A percentile compares a stretch with the other conserved stretches of the same genome.
Evolutionary conservation across 1,139 yeast species (phyloP).

Genomic region (Suhomyces wounanorum): DNA sequence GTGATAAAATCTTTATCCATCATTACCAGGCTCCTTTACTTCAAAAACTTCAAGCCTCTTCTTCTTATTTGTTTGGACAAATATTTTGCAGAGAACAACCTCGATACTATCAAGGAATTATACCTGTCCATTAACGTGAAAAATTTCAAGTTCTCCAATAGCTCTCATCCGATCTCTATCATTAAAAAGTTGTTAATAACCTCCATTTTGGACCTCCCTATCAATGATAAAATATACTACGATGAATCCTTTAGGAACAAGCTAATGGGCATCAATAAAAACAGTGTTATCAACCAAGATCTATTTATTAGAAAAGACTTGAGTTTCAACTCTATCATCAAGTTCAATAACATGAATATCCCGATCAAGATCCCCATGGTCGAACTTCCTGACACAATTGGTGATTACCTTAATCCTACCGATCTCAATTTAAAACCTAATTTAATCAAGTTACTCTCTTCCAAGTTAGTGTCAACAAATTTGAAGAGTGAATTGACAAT

Average conservation of each 20-base stretch:
- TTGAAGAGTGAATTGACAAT: slow-evolving; percentile 45
- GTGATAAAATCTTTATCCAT: slow-evolving; percentile 57
- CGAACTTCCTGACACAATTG: slow-evolving; percentile 43
- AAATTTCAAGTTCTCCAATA: slow-evolving; percentile 30
- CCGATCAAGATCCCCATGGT: slow-evolving; percentile 48
- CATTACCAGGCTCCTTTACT: slow-evolving; percentile 51
- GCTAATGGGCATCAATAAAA: slow-evolving; percentile 42
- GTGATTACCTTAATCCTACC: slow-evolving; percentile 52
- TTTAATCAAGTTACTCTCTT: slow-evolving; percentile 39
- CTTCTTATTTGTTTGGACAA: slow-evolving; percentile 55
- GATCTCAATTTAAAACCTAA: slow-evolving; percentile 47
- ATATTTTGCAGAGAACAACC: slow-evolving; percentile 34
- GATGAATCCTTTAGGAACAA: slow-evolving; percentile 43
- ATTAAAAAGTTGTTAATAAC: slow-evolving; percentile 45
- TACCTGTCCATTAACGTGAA: slow-evolving; percentile 41
- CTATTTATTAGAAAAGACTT: slow-evolving; percentile 47
- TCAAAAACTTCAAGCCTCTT: slow-evolving; percentile 62
- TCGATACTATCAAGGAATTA: slow-evolving; percentile 26
- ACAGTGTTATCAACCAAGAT: slow-evolving; percentile 27
- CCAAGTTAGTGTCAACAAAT: slow-evolving; percentile 33
- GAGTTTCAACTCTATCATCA: slow-evolving; percentile 43
- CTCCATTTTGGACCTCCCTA: slow-evolving; percentile 49
- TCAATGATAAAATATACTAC: slow-evolving; percentile 45
- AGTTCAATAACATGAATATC: slow-evolving; percentile 43
- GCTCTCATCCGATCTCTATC: slow-evolving; percentile 32